phyloP scores from a whole-genome alignment of 371 early-diverging fungal genomes.

The Lichtheimia ramosa region DNA sequence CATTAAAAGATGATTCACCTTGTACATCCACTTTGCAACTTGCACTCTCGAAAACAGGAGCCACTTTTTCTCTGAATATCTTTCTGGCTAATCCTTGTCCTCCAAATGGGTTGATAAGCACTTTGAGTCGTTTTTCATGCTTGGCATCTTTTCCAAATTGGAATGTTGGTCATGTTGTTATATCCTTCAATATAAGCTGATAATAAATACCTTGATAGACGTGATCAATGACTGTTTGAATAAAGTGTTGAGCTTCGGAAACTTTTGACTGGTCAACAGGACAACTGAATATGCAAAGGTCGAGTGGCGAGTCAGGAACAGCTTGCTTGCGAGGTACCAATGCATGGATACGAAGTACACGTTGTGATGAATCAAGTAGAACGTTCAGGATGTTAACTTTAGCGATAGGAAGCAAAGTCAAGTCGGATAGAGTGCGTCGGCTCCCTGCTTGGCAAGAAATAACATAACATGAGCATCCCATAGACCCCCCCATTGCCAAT shows the following conservation, averaged over 20 bases:
- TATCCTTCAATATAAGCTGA: neutral
- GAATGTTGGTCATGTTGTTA: too few relatives aligned
- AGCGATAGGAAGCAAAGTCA: constrained; percentile 42
- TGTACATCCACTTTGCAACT: constrained; percentile 56
- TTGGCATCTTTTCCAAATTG: constrained; percentile 21
- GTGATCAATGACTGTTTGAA: constrained; percentile 20
- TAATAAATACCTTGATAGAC: constrained; percentile 29
- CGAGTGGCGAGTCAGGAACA: constrained; percentile 27
- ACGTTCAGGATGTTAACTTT: constrained; percentile 30
- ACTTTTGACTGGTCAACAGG: constrained; percentile 21
- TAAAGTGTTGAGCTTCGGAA: constrained; percentile 26
- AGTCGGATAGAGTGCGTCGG: constrained; percentile 29
- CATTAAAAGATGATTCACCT: constrained; percentile 27
- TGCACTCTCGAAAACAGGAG: constrained; percentile 69
- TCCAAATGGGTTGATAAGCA: constrained; percentile 76
- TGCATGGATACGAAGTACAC: constrained; percentile 31
- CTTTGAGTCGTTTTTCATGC: constrained; percentile 44
- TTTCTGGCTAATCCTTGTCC: constrained; percentile 68
- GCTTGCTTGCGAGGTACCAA: constrained; percentile 40
- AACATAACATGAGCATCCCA: too few relatives aligned
- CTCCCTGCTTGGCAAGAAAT: neutral
- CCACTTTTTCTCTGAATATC: constrained; percentile 58
- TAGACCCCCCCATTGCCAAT: too few relatives aligned
- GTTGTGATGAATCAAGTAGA: constrained; percentile 20
- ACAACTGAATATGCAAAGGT: constrained; percentile 34